phyloP scores from a whole-genome alignment of 495 filamentous ascomycete species.

The Daldinia grandis region DNA sequence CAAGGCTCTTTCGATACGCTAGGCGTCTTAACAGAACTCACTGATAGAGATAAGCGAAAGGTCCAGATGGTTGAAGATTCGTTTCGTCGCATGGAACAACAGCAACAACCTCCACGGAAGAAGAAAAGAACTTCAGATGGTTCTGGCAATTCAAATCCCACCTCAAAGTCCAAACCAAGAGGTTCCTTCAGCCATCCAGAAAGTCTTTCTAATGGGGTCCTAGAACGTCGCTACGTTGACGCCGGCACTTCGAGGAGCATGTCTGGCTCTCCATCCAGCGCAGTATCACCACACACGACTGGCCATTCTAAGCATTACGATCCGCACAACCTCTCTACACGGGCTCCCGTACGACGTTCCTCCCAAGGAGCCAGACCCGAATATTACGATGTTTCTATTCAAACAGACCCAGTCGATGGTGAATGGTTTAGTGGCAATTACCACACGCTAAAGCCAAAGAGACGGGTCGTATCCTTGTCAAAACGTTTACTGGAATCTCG shows the following conservation, averaged over 20 bases:
- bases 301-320: constrained; percentile 32
- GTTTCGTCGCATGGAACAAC: constrained; percentile 71
- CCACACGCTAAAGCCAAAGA: constrained; percentile 47
- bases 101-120: constrained; percentile 65
- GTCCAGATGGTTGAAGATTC: constrained; percentile 83
- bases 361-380: constrained; percentile 46
- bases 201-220: constrained; percentile 44
- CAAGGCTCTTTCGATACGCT: constrained; percentile 60
- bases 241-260: constrained; percentile 58
- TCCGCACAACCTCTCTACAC: constrained; percentile 28
- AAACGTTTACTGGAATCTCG: constrained; percentile 59
- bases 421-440: constrained; percentile 51
- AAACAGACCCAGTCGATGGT: constrained; percentile 59
- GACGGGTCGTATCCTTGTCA: constrained; percentile 54
- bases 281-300: constrained; percentile 47
- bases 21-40: constrained; percentile 69
- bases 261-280: constrained; percentile 57
- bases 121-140: constrained; percentile 70
- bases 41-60: constrained; percentile 87
- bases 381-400: constrained; percentile 57
- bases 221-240: constrained; percentile 58
- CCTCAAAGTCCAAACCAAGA: constrained; percentile 50
- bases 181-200: constrained; percentile 47
- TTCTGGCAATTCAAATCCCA: constrained; percentile 47
- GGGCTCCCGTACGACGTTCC: constrained; percentile 42